Evolutionary conservation across 371 early-diverging fungal genomes (phyloP).

Genomic region (Fennellomyces sp.): DNA sequence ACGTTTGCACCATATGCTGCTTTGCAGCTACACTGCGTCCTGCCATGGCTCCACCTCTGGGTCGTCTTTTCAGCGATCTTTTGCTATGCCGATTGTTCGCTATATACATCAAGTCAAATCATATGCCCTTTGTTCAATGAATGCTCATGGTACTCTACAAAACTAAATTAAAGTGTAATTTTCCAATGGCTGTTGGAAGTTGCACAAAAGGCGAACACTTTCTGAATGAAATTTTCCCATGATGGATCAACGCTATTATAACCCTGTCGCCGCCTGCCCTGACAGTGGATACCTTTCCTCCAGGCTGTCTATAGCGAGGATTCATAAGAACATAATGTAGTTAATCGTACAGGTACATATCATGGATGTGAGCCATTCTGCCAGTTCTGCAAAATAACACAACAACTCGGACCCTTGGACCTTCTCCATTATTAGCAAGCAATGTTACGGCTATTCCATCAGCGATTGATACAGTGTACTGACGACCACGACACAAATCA

Average conservation of each 20-base stretch:
- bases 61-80: no score
- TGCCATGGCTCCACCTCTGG: no score
- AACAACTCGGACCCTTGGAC: not conserved
- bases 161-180: no score
- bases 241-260: not conserved
- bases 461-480: not conserved
- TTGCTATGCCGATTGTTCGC: no score
- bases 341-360: conserved; percentile 1
- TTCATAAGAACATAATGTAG: conserved; percentile 5
- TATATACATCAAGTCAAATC: no score
- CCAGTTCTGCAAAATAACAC: not conserved
- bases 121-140: no score
- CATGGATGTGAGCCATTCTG: conserved; percentile 1
- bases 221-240: no score
- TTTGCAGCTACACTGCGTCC: no score
- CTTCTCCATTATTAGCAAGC: not conserved
- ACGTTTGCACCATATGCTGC: no score
- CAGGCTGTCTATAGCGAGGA: conserved; percentile 5
- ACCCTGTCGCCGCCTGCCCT: not conserved
- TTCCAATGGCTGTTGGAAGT: no score
- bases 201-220: no score
- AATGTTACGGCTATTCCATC: conserved; percentile 5
- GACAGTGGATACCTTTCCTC: not conserved
- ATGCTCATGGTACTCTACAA: no score
- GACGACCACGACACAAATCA: not conserved